These are phyloP conservation scores for Eucalyptus decipiens DNA, from an alignment of 345 rosid genomes.

Conservation along the genomic window DNA sequence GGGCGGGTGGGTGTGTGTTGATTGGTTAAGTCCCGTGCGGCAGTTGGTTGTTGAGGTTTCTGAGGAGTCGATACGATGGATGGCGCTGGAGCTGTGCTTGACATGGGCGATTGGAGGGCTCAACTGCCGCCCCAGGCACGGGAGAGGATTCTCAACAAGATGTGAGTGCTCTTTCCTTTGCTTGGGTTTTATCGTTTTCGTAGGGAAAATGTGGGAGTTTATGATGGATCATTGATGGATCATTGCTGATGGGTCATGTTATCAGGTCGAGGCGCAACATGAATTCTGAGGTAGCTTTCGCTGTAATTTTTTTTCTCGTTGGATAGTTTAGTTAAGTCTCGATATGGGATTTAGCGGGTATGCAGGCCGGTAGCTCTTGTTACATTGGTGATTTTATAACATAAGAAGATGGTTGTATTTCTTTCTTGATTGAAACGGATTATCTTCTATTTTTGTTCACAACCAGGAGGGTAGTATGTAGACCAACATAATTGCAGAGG, in stretches of 20 bases:
- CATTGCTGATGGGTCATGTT: neutral
- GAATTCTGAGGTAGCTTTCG: neutral
- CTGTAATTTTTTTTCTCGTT: neutral
- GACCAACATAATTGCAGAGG: neutral
- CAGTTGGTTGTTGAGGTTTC: too few species aligned
- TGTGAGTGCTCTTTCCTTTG: conserved; percentile 19
- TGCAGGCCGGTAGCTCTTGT: neutral
- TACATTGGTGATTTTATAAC: neutral
- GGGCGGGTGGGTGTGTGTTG: neutral
- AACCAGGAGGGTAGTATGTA: neutral
- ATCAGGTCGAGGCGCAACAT: neutral
- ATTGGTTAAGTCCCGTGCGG: too few species aligned
- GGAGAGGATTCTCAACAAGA: conserved; percentile 25
- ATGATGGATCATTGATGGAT: neutral
- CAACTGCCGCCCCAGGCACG: conserved; percentile 30
- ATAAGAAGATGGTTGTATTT: neutral
- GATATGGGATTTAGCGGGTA: neutral
- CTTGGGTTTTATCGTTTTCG: neutral
- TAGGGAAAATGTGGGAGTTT: neutral
- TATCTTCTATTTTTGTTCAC: neutral
- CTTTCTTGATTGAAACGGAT: neutral
- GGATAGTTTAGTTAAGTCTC: neutral
- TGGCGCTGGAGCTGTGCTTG: conserved; percentile 10
- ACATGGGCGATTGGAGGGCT: conserved; percentile 57
- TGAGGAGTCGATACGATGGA: too few species aligned